Conservation (phyloP, 371 early-diverging fungal species). For the Lichtheimia ramosa region DNA sequence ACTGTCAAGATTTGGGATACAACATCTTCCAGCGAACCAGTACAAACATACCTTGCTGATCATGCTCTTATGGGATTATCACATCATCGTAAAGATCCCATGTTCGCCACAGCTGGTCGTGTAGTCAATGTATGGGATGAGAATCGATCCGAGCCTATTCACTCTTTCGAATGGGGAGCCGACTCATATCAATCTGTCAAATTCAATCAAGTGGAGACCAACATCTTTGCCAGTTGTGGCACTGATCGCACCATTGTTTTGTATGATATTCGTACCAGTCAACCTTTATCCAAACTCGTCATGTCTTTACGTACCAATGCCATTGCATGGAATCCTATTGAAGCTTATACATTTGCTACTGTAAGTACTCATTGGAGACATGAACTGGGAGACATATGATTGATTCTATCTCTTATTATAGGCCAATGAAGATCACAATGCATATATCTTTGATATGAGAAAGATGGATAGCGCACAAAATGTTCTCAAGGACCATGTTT, state of each 20-base stretch:
- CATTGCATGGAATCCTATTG: slow-evolving; percentile 98
- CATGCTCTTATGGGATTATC: slow-evolving; percentile 76
- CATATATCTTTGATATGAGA: slow-evolving; percentile 97
- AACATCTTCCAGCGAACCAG: slow-evolving; percentile 41
- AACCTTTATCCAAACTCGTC: slow-evolving; percentile 78
- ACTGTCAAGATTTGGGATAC: slow-evolving; percentile 85
- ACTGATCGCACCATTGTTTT: slow-evolving; percentile 92
- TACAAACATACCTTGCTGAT: slow-evolving; percentile 78
- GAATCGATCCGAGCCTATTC: slow-evolving; percentile 81
- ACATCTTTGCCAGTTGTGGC: slow-evolving; percentile 87
- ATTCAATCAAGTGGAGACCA: slow-evolving; percentile 94
- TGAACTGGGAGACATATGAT: neutral
- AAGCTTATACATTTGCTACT: slow-evolving; percentile 89
- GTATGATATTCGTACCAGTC: slow-evolving; percentile 87
- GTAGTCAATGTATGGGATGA: slow-evolving; percentile 92
- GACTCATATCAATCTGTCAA: slow-evolving; percentile 92
- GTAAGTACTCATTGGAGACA: slow-evolving; percentile 17
- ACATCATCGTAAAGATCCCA: slow-evolving; percentile 79
- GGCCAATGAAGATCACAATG: slow-evolving; percentile 98
- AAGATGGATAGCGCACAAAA: slow-evolving; percentile 82
- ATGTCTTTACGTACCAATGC: slow-evolving; percentile 89
- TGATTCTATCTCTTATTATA: slow-evolving; percentile 5
- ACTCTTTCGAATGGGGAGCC: slow-evolving; percentile 87
- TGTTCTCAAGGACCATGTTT: slow-evolving; percentile 94
- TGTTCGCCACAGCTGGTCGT: slow-evolving; percentile 88